Evolutionary conservation across 768 basidiomycete species (phyloP).

Genomic region (Tubosaeta sp.): DNA sequence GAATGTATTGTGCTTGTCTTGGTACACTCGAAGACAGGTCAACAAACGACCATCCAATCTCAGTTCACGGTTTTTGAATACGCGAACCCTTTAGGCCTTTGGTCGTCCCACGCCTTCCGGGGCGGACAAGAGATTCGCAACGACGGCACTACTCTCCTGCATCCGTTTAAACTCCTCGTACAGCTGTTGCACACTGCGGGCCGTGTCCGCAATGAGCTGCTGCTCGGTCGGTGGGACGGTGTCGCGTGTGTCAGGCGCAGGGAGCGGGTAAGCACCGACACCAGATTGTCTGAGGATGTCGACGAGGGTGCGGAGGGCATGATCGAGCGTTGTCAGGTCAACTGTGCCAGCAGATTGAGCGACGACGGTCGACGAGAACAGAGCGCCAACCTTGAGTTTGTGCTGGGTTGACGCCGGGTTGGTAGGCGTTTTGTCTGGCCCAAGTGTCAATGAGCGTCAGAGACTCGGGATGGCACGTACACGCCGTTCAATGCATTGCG

Average conservation of each 20-base stretch:
- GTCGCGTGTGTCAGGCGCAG: constrained; percentile 23
- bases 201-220: constrained; percentile 41
- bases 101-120: constrained; percentile 22
- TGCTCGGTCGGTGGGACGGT: constrained; percentile 39
- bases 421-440: constrained; percentile 58
- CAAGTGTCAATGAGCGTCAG: background rate
- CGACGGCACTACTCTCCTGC: constrained; percentile 55
- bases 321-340: constrained; percentile 48
- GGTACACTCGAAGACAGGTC: background rate
- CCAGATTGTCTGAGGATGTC: constrained; percentile 54
- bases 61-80: background rate
- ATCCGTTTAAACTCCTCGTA: constrained; percentile 51
- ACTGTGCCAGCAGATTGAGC: constrained; percentile 28
- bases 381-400: constrained; percentile 48
- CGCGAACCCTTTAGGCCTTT: constrained; percentile 4
- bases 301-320: constrained; percentile 41
- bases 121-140: constrained; percentile 38
- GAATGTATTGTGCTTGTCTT: background rate
- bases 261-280: constrained; percentile 61
- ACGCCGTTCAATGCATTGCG: constrained; percentile 47
- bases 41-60: background rate
- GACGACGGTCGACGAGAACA: background rate
- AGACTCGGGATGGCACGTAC: constrained; percentile 33
- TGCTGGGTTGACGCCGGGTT: constrained; percentile 46
- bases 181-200: constrained; percentile 38